Conservation (phyloP, 805 yeast genomes). For the Saccharomycopsis javanensis region DNA sequence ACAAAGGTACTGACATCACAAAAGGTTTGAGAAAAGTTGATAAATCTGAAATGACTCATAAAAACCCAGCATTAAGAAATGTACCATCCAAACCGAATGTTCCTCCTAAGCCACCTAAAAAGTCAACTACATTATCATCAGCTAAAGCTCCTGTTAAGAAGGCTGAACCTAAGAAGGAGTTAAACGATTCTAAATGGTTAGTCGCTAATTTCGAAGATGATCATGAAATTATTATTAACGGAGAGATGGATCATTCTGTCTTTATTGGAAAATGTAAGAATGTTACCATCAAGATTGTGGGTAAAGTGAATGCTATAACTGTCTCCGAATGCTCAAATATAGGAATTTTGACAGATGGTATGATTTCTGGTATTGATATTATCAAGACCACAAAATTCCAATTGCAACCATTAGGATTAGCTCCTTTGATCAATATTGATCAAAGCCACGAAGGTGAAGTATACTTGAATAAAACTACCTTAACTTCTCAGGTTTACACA, state of each 20-base stretch:
- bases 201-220: conserved; percentile 65
- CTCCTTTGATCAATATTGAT: conserved; percentile 81
- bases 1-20: conserved; percentile 77
- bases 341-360: conserved; percentile 73
- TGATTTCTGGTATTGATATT: conserved; percentile 80
- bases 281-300: conserved; percentile 70
- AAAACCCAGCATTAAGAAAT: conserved; percentile 68
- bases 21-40: conserved; percentile 86
- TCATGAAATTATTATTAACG: conserved; percentile 58
- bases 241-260: conserved; percentile 77
- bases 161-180: conserved; percentile 56
- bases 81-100: conserved; percentile 31
- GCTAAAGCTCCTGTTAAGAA: conserved; percentile 13
- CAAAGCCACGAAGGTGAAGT: conserved; percentile 80
- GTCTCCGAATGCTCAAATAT: conserved; percentile 60
- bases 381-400: conserved; percentile 77
- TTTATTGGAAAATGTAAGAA: conserved; percentile 76
- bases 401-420: conserved; percentile 69
- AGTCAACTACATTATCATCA: conserved; percentile 52
- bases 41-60: conserved; percentile 87
- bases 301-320: conserved; percentile 85
- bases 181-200: conserved; percentile 83
- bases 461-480: conserved; percentile 63
- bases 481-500: conserved; percentile 70
- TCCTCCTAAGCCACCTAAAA: conserved; percentile 74